Evolutionary conservation across 73 alveolate species (phyloP).

Genomic region (Symbiodinium pilosum): DNA sequence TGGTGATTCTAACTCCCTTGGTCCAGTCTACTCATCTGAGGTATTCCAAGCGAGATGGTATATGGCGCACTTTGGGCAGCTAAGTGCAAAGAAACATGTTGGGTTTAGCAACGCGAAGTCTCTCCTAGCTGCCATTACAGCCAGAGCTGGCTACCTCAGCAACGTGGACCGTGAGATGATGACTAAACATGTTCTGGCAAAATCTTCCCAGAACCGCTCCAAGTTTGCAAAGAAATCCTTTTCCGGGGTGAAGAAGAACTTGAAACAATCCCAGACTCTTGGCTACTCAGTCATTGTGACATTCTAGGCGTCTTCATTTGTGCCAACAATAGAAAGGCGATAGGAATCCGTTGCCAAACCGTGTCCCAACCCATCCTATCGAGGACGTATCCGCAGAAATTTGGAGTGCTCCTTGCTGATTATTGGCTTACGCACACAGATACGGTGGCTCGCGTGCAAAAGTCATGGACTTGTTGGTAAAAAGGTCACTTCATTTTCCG

Average conservation of each 20-base stretch:
- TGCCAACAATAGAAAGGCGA: too few relatives aligned
- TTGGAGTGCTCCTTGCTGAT: not conserved
- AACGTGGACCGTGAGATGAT: not conserved
- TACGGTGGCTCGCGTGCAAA: not conserved
- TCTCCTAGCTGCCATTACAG: not conserved
- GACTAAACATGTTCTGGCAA: not conserved
- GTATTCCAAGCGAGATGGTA: not conserved
- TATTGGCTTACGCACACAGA: not conserved
- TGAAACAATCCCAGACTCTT: not conserved
- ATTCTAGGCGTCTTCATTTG: too few relatives aligned
- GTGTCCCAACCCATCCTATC: not conserved
- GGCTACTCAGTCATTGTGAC: too few relatives aligned
- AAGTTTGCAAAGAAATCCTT: not conserved
- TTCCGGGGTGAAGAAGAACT: not conserved
- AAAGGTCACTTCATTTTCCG: not conserved
- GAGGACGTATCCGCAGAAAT: not conserved
- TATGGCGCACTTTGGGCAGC: not conserved
- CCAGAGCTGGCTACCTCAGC: not conserved
- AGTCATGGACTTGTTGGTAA: not conserved
- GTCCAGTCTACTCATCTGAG: too few relatives aligned
- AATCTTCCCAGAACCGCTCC: not conserved
- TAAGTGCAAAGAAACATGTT: not conserved
- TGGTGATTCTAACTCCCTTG: not conserved
- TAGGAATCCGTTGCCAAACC: too few relatives aligned
- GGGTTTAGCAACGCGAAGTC: not conserved